Evolutionary conservation across 2,329 filamentous ascomycete species (phyloP).

Genomic region (Colletotrichum sp.): DNA sequence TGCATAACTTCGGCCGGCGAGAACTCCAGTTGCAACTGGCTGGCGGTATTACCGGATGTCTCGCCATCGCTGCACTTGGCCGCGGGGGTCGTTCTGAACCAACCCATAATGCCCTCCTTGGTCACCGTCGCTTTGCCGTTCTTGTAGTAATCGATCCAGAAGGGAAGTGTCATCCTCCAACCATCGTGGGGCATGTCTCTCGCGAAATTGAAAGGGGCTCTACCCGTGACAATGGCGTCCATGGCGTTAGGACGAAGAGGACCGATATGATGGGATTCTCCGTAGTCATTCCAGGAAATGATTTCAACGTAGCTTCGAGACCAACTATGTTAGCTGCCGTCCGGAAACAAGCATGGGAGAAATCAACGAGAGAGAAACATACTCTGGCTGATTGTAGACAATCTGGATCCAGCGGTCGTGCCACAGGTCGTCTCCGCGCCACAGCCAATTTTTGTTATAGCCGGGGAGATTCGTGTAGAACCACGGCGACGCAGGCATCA

Average conservation of each 20-base stretch:
- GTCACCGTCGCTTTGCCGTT: conserved; percentile 32
- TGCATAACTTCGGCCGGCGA: conserved; percentile 15
- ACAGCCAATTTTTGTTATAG: conserved; percentile 67
- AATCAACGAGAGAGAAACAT: neutral
- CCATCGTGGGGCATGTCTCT: conserved; percentile 51
- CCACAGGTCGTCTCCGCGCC: conserved; percentile 67
- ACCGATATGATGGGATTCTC: conserved; percentile 59
- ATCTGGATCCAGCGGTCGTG: conserved; percentile 55
- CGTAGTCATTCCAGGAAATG: conserved; percentile 59
- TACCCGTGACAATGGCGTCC: neutral
- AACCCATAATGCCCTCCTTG: conserved; percentile 30
- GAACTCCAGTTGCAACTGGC: conserved; percentile 26
- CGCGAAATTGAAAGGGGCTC: conserved; percentile 52
- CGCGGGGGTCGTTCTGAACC: conserved; percentile 32
- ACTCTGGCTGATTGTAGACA: neutral
- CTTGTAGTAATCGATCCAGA: conserved; percentile 55
- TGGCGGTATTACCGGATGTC: conserved; percentile 32
- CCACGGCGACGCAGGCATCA: conserved; percentile 62
- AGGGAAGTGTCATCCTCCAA: conserved; percentile 52
- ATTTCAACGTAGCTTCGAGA: conserved; percentile 35
- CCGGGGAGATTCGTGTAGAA: conserved; percentile 63
- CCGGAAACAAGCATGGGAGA: conserved; percentile 39
- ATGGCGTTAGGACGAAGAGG: conserved; percentile 43
- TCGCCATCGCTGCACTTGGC: conserved; percentile 28
- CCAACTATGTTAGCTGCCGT: rapidly evolving